Percentiles rank a stretch among this genome's conserved stretches.
These are phyloP conservation scores for Microthlaspi erraticum DNA, from an alignment of 345 rosid species.

Conservation along the genomic window DNA sequence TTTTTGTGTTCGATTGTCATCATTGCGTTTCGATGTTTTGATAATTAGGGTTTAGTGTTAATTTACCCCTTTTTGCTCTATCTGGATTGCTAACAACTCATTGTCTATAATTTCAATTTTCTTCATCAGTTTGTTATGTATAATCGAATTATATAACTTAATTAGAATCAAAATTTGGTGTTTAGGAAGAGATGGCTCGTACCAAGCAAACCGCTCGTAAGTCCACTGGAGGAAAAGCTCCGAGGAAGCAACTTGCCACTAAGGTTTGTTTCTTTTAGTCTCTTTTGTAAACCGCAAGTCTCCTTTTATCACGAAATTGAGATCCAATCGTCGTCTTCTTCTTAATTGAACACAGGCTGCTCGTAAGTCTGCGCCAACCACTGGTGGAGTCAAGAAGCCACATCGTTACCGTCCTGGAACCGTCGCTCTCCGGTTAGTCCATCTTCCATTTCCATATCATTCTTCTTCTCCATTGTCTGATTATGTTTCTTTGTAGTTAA, in stretches of 20 bases:
- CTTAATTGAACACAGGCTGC: not conserved
- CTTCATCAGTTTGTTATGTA: not conserved
- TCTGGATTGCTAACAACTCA: not conserved
- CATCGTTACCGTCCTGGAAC: too few relatives aligned
- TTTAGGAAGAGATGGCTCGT: conserved; percentile 41
- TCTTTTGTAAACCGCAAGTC: not conserved
- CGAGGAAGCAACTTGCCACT: conserved; percentile 94
- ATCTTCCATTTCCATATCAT: too few relatives aligned
- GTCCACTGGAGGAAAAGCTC: conserved; percentile 96
- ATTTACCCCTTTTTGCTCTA: not conserved
- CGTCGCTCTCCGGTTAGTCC: not conserved
- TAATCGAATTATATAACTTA: not conserved
- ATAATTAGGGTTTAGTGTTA: not conserved
- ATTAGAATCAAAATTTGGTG: not conserved
- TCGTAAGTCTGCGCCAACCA: too few relatives aligned
- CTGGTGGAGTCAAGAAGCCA: too few relatives aligned
- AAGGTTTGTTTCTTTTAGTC: conserved; percentile 49
- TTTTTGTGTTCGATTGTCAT: not conserved
- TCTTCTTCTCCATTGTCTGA: too few relatives aligned
- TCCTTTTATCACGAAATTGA: not conserved
- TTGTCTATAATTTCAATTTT: not conserved
- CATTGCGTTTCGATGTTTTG: not conserved
- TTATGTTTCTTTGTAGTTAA: too few relatives aligned
- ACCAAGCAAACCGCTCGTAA: conserved; percentile 96
- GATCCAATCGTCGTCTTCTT: conserved; percentile 19